Percentiles rank a stretch among this genome's conserved stretches.
These are phyloP conservation scores for Posidonia australis DNA, from an alignment of 106 monocot genomes.

Conservation along the genomic window DNA sequence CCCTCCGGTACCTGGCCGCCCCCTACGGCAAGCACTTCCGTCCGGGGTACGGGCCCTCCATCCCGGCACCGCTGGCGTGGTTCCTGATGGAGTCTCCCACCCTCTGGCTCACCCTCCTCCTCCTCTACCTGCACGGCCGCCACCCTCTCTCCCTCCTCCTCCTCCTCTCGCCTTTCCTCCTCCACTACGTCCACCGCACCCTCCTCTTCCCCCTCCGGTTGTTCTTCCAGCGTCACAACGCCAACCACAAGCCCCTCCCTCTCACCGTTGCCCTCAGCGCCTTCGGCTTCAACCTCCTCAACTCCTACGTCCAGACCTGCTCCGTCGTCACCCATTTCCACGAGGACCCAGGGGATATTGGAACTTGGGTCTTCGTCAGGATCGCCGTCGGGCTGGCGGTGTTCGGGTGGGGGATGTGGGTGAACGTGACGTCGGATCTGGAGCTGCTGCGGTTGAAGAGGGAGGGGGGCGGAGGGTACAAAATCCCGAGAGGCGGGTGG, in stretches of 20 bases:
- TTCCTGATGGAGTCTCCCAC: conserved; percentile 75
- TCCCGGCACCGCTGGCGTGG: conserved; percentile 56
- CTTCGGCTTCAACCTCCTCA: conserved; percentile 68
- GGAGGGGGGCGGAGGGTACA: conserved; percentile 43
- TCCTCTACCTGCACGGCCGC: conserved; percentile 32
- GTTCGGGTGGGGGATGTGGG: conserved; percentile 70
- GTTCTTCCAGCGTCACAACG: too few relatives aligned
- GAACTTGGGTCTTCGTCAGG: too few relatives aligned
- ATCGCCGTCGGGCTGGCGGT: conserved; percentile 30
- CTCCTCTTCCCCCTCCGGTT: neutral
- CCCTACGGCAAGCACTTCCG: conserved; percentile 62
- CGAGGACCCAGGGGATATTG: too few relatives aligned
- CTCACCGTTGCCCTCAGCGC: conserved; percentile 35
- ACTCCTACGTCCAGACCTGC: conserved; percentile 64
- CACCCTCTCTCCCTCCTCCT: conserved; percentile 41
- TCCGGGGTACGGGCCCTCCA: conserved; percentile 48
- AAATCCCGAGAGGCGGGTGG: conserved; percentile 66
- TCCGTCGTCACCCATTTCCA: conserved; percentile 41
- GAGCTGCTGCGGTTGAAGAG: conserved; percentile 47
- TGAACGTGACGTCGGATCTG: conserved; percentile 59
- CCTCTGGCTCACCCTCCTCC: conserved; percentile 37
- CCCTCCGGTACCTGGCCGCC: conserved; percentile 41
- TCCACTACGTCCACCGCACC: conserved; percentile 46
- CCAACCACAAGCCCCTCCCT: conserved; percentile 15
- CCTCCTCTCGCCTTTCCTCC: conserved; percentile 40